Conservation (phyloP, 1,284 basidiomycete species). For the Trametes hirsuta region DNA sequence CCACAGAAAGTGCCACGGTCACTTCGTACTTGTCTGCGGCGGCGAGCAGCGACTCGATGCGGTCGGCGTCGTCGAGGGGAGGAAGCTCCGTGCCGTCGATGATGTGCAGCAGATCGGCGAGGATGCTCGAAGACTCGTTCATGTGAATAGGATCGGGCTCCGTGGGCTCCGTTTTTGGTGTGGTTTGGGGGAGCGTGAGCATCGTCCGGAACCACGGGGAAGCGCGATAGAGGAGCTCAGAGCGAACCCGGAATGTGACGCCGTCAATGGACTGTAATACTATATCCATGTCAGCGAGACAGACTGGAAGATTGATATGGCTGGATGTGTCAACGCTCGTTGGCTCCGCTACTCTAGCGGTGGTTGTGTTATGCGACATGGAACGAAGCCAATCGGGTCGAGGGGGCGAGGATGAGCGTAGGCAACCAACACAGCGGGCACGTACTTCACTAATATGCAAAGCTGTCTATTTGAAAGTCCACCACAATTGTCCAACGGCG, state of each 20-base stretch:
- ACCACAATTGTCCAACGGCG: too few relatives aligned
- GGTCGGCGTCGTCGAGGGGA: slow-evolving; percentile 47
- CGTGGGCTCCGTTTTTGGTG: slow-evolving; percentile 10
- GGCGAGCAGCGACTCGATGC: slow-evolving; percentile 52
- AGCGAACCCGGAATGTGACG: slow-evolving; percentile 54
- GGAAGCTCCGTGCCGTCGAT: slow-evolving; percentile 54
- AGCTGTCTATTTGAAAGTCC: too few relatives aligned
- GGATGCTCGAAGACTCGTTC: slow-evolving; percentile 51
- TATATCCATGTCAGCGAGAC: slow-evolving; percentile 49
- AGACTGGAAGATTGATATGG: slow-evolving; percentile 49
- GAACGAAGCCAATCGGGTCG: too few relatives aligned
- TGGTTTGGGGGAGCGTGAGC: slow-evolving; percentile 51
- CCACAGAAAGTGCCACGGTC: slow-evolving; percentile 54
- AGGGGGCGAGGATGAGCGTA: too few relatives aligned
- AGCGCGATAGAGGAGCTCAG: slow-evolving; percentile 54
- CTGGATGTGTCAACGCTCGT: too few relatives aligned
- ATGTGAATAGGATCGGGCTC: slow-evolving; percentile 47
- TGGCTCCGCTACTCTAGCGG: too few relatives aligned
- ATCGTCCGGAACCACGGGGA: slow-evolving; percentile 61
- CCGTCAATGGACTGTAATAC: slow-evolving; percentile 44
- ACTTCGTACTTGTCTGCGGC: slow-evolving; percentile 70
- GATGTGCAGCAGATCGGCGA: slow-evolving; percentile 58
- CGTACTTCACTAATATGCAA: too few relatives aligned
- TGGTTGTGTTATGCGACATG: too few relatives aligned
- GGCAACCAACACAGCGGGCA: too few relatives aligned